Evolutionary conservation across 2,329 filamentous ascomycete genomes (phyloP).

Genomic region (Graphilbum sp.): DNA sequence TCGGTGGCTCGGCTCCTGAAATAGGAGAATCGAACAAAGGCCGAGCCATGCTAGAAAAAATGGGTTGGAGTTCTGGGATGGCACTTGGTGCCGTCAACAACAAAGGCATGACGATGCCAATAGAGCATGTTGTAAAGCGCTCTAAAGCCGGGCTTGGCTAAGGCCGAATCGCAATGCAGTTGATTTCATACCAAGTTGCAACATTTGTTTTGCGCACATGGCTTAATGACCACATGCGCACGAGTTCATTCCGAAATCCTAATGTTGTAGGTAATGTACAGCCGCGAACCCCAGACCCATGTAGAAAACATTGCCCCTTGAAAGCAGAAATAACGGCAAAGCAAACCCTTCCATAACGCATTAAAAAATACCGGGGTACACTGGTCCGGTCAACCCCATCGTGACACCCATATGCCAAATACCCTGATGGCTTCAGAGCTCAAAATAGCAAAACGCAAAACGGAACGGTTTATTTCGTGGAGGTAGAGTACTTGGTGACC

Average conservation of each 20-base stretch:
- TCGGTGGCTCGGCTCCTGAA: conserved; percentile 73
- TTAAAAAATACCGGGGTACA: conserved; percentile 44
- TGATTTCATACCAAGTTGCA: too few relatives aligned
- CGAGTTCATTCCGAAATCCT: conserved; percentile 46
- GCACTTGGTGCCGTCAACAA: conserved; percentile 69
- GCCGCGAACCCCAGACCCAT: conserved; percentile 53
- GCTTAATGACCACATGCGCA: conserved; percentile 36
- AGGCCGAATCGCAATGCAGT: too few relatives aligned
- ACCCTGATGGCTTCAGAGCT: conserved; percentile 20
- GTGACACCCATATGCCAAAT: conserved; percentile 44
- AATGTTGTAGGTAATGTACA: conserved; percentile 55
- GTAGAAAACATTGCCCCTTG: conserved; percentile 53
- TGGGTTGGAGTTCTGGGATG: conserved; percentile 87
- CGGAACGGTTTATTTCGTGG: conserved; percentile 67
- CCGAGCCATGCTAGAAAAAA: conserved; percentile 79
- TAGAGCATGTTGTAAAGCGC: conserved; percentile 75
- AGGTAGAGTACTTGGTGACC: conserved; percentile 99
- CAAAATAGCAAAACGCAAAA: conserved; percentile 23
- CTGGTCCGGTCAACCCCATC: conserved; percentile 33
- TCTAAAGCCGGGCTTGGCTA: conserved; percentile 69
- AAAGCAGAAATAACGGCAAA: conserved; percentile 29
- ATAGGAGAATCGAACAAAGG: conserved; percentile 71
- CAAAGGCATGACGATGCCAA: conserved; percentile 74
- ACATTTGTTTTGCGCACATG: too few relatives aligned
- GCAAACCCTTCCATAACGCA: conserved; percentile 58